These are phyloP conservation scores for Brassica napus DNA, from an alignment of 345 rosid genomes.

Conservation along the genomic window Da-Ae NC_063441.1:19705001-19705500, in stretches of 20 bases:
- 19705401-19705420: background rate
- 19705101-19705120: conserved; percentile 53
- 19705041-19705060: conserved; percentile 60
- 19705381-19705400: background rate
- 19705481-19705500: conserved; percentile 52
- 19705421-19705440: background rate
- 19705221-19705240: conserved; percentile 50
- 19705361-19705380: conserved; percentile 56
- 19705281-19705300: conserved; percentile 43
- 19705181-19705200: conserved; percentile 62
- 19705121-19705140: conserved; percentile 49
- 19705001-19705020: conserved; percentile 50
- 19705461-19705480: conserved; percentile 47
- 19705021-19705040: conserved; percentile 60
- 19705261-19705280: conserved; percentile 49
- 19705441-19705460: background rate
- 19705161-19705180: conserved; percentile 57
- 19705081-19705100: conserved; percentile 50
- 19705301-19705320: conserved; percentile 56
- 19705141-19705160: conserved; percentile 55
- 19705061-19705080: conserved; percentile 53
- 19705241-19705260: conserved; percentile 53
- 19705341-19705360: conserved; percentile 75
- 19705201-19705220: conserved; percentile 62
- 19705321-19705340: conserved; percentile 82